Conservation (phyloP, 1,139 yeast genomes). For the Candida sp. region DNA sequence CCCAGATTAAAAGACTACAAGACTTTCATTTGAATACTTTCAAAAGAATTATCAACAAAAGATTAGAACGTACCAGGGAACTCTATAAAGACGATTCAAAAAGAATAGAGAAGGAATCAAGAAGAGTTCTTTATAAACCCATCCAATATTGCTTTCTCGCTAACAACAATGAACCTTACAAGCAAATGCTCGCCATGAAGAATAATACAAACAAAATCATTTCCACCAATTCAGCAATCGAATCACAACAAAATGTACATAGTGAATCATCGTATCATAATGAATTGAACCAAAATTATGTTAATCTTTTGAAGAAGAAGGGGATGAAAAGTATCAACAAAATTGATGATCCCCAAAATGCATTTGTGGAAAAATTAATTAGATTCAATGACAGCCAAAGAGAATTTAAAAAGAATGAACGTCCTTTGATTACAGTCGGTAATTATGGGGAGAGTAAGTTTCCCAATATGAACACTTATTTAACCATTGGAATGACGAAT, state of each 20-base stretch:
- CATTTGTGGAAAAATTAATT: constrained; percentile 17
- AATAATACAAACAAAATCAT: constrained; percentile 4
- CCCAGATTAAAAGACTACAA: not conserved
- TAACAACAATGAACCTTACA: constrained; percentile 12
- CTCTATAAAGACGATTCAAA: constrained; percentile 3
- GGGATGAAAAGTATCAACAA: constrained; percentile 4
- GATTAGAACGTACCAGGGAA: not conserved
- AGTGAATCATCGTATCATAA: constrained; percentile 1
- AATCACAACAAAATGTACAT: not conserved
- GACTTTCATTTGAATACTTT: constrained; percentile 1
- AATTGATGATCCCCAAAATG: constrained; percentile 12
- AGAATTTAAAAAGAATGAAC: constrained; percentile 1
- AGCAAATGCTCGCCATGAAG: constrained; percentile 8
- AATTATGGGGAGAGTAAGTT: not conserved
- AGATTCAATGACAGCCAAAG: constrained; percentile 13
- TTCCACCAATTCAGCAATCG: not conserved
- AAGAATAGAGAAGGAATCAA: constrained; percentile 13
- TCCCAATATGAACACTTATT: not conserved
- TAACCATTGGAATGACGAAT: constrained; percentile 1
- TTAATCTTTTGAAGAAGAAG: constrained; percentile 5
- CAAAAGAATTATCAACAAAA: not conserved
- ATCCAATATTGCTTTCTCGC: constrained; percentile 25
- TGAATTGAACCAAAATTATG: constrained; percentile 5
- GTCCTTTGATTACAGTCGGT: not conserved
- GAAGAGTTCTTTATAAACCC: constrained; percentile 22